A percentile compares a stretch with the other conserved stretches of the same genome.
phyloP scores from a whole-genome alignment of 306 rosid species.

The Abrus pulchellus region DNA sequence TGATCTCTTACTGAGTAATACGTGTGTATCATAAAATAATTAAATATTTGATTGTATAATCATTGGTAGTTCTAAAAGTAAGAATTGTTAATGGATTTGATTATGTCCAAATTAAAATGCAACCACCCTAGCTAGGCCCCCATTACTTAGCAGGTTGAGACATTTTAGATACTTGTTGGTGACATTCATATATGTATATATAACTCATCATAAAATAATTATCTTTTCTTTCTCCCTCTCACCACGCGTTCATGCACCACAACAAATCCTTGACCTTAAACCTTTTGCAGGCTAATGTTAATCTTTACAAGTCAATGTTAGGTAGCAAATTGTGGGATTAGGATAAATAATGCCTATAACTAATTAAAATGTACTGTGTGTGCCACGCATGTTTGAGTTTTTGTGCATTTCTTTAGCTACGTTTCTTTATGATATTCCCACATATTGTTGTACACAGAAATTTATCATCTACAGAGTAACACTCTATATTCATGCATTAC shows the following conservation, averaged over 20 bases:
- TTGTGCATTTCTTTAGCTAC: not conserved
- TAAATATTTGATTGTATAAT: slow-evolving; percentile 30
- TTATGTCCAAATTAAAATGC: slow-evolving; percentile 32
- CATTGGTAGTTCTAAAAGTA: slow-evolving; percentile 30
- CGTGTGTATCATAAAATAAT: slow-evolving; percentile 52
- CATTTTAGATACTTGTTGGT: slow-evolving; percentile 34
- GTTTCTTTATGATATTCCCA: not conserved
- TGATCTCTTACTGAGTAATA: slow-evolving; percentile 51
- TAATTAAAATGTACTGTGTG: slow-evolving; percentile 34
- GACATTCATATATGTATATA: slow-evolving; percentile 1
- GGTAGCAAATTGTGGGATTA: slow-evolving; percentile 51
- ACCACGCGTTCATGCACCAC: slow-evolving; percentile 11
- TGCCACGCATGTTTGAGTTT: slow-evolving; percentile 21
- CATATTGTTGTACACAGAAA: not conserved
- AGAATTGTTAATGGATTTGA: slow-evolving; percentile 45
- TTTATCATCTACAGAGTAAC: no score
- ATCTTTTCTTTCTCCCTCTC: not conserved
- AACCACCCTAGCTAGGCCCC: slow-evolving; percentile 50
- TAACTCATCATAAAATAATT: not conserved
- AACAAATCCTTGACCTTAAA: slow-evolving; percentile 59
- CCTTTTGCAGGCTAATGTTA: slow-evolving; percentile 29
- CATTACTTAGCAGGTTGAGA: slow-evolving; percentile 32
- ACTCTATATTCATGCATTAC: no score
- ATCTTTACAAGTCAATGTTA: slow-evolving; percentile 52
- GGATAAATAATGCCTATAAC: slow-evolving; percentile 4